Evolutionary conservation across 805 yeast species (phyloP).

Genomic region (Peterozyma toletana): DNA sequence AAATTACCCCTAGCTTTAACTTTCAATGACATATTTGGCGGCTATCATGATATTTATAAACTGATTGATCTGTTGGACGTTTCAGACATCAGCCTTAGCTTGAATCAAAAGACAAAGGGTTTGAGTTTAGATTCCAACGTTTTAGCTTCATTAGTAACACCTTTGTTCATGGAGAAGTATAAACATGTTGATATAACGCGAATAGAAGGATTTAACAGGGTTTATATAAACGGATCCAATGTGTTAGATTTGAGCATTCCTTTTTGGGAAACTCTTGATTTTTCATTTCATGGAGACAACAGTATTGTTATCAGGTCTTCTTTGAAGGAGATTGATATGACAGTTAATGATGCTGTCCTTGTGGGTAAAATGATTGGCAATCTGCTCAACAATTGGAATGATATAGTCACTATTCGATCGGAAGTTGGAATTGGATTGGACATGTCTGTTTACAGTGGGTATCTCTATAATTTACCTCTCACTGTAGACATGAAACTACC

Average conservation of each 20-base stretch:
- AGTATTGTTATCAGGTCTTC: too few species aligned
- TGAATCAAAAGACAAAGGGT: background rate
- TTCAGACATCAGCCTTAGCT: background rate
- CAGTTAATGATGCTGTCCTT: too few species aligned
- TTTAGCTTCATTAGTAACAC: background rate
- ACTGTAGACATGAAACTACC: background rate
- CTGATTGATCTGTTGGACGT: background rate
- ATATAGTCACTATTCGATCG: conserved; percentile 4
- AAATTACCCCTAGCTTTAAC: conserved; percentile 3
- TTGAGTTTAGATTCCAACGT: background rate
- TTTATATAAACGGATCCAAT: too few species aligned
- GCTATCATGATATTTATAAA: background rate
- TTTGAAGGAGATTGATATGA: too few species aligned
- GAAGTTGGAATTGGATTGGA: conserved; percentile 14
- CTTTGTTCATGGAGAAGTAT: background rate
- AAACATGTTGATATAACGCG: background rate
- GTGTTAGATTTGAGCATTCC: too few species aligned
- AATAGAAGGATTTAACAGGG: too few species aligned
- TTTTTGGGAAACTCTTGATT: too few species aligned
- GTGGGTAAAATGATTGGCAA: too few species aligned
- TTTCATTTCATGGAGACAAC: too few species aligned
- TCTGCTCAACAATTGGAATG: too few species aligned
- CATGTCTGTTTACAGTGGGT: conserved; percentile 16
- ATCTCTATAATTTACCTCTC: conserved; percentile 8
- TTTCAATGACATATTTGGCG: background rate